Evolutionary conservation across 495 filamentous ascomycete genomes (phyloP).

Genomic region (Aspergillus indologenus): DNA sequence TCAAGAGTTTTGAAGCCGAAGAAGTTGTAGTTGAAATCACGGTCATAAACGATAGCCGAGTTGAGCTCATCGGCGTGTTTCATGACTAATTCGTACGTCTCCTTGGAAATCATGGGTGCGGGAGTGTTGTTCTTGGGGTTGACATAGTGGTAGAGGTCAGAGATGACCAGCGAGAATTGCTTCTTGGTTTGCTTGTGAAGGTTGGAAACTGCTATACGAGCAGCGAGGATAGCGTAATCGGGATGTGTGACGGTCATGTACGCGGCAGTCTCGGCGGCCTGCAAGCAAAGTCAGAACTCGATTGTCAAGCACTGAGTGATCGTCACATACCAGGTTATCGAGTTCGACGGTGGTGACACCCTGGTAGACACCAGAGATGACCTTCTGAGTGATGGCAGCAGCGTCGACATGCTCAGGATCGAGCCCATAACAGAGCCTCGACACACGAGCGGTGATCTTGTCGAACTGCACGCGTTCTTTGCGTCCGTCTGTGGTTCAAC

Average conservation of each 20-base stretch:
- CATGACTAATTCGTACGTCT: slow-evolving; percentile 88
- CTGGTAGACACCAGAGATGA: slow-evolving; percentile 98
- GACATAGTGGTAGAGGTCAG: slow-evolving; percentile 91
- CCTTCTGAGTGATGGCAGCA: slow-evolving; percentile 96
- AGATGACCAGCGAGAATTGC: slow-evolving; percentile 92
- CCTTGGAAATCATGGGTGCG: slow-evolving; percentile 89
- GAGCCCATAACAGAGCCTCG: slow-evolving; percentile 92
- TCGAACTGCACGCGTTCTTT: slow-evolving; percentile 99
- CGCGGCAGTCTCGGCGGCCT: slow-evolving; percentile 98
- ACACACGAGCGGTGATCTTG: slow-evolving; percentile 99
- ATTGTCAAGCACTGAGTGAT: neutral
- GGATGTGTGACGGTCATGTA: slow-evolving; percentile 99
- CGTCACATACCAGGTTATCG: slow-evolving; percentile 80
- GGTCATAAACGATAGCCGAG: slow-evolving; percentile 97
- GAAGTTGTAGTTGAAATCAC: slow-evolving; percentile 99
- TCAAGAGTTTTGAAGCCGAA: slow-evolving; percentile 99
- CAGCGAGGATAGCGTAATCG: slow-evolving; percentile 97
- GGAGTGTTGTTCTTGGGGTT: slow-evolving; percentile 86
- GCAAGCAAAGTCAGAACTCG: slow-evolving; percentile 15
- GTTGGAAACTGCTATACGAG: slow-evolving; percentile 98
- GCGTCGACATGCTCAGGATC: slow-evolving; percentile 96
- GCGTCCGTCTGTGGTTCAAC: slow-evolving; percentile 72
- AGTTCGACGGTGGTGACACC: slow-evolving; percentile 94
- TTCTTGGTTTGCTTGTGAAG: slow-evolving; percentile 99
- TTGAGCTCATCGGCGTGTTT: slow-evolving; percentile 94